Percentiles rank a stretch among this genome's conserved stretches.
phyloP scores from a whole-genome alignment of 1,284 basidiomycete genomes.

The Papiliotrema laurentii region DNA sequence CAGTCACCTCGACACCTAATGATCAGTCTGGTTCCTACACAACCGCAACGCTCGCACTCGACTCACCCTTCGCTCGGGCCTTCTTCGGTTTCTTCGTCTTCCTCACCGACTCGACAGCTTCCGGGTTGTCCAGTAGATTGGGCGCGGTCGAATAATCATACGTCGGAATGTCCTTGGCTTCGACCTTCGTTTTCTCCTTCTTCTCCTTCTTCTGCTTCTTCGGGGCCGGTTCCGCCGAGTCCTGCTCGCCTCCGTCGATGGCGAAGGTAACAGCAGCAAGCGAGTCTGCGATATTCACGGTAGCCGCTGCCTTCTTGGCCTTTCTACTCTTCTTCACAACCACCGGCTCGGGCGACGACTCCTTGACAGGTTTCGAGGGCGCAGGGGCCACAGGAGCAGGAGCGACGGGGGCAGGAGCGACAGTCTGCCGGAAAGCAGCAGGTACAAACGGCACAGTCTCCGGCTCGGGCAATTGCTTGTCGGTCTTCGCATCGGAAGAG shows the following conservation, averaged over 20 bases:
- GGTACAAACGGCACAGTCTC: conserved; percentile 70
- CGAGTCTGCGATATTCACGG: not conserved
- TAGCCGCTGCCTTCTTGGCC: not conserved
- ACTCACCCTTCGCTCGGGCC: too few relatives aligned
- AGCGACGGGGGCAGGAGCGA: conserved; percentile 16
- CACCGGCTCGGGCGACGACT: not conserved
- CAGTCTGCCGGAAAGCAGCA: conserved; percentile 34
- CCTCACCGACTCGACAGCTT: conserved; percentile 6
- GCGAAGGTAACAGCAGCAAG: not conserved
- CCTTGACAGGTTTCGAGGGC: not conserved
- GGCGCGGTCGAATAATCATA: conserved; percentile 73
- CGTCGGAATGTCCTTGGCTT: conserved; percentile 47
- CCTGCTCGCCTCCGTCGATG: not conserved
- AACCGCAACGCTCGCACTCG: too few relatives aligned
- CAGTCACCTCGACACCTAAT: conserved; percentile 15
- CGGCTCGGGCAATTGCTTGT: conserved; percentile 32
- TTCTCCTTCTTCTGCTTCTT: conserved; percentile 23
- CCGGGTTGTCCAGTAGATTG: conserved; percentile 65
- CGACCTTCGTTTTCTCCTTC: conserved; percentile 21
- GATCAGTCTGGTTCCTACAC: conserved; percentile 6
- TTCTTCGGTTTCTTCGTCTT: conserved; percentile 20
- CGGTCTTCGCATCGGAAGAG: not conserved
- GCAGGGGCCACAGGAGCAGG: not conserved
- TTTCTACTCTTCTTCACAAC: conserved; percentile 2
- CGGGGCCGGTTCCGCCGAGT: conserved; percentile 1